These are phyloP conservation scores for Sequoia sempervirens DNA, from an alignment of 75 land plant genomes.

Conservation along the genomic window DNA sequence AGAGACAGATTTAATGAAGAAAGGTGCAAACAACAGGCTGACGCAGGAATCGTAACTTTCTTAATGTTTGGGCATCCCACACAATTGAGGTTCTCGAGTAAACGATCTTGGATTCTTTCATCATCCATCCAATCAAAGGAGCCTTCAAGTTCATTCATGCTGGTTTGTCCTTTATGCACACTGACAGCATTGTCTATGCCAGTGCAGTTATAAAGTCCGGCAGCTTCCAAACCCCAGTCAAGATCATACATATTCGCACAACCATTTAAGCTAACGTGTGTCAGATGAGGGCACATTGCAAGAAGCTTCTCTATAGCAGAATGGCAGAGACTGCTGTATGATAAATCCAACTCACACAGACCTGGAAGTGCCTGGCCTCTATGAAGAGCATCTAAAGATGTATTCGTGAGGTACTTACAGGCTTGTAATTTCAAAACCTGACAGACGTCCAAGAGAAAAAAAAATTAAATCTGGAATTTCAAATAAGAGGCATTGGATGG, in stretches of 20 bases:
- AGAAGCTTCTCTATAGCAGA: conserved; percentile 79
- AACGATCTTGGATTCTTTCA: conserved; percentile 17
- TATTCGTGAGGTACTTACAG: conserved; percentile 79
- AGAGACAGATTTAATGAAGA: conserved; percentile 79
- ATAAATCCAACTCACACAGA: conserved; percentile 80
- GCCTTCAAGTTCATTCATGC: background rate
- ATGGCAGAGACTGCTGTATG: conserved; percentile 81
- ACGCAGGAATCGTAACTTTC: conserved; percentile 62
- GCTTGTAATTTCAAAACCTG: conserved; percentile 94
- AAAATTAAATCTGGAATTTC: background rate
- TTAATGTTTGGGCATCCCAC: conserved; percentile 90
- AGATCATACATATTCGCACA: conserved; percentile 82
- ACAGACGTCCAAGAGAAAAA: background rate
- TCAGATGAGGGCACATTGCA: conserved; percentile 71
- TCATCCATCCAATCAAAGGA: conserved; percentile 9
- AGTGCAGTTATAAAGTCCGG: background rate
- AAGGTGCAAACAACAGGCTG: conserved; percentile 55
- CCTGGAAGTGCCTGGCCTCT: conserved; percentile 73
- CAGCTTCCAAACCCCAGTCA: conserved; percentile 48
- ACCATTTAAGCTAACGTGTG: conserved; percentile 82
- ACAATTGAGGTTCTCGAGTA: conserved; percentile 80
- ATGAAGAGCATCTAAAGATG: conserved; percentile 89
- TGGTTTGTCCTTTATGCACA: conserved; percentile 6
- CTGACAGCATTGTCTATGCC: background rate
- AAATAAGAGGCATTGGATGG: background rate